These are phyloP conservation scores for Podospora didyma DNA, from an alignment of 495 filamentous ascomycete genomes.

Conservation along the genomic window DNA sequence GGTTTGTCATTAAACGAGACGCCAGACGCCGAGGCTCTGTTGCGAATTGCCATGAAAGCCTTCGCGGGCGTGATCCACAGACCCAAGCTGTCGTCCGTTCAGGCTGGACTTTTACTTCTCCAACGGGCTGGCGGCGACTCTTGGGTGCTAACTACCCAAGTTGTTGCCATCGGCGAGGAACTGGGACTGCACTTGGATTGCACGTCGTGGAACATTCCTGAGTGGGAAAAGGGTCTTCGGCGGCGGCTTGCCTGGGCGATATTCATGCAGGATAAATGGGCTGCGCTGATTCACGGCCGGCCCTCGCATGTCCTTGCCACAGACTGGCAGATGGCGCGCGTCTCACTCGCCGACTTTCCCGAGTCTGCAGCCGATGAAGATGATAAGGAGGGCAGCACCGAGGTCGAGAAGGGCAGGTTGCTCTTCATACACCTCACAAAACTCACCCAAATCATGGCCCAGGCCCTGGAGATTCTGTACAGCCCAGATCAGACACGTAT, in stretches of 20 bases:
- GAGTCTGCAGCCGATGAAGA: conserved; percentile 47
- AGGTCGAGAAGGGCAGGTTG: conserved; percentile 52
- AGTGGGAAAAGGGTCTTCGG: conserved; percentile 67
- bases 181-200: conserved; percentile 71
- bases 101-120: conserved; percentile 70
- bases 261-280: conserved; percentile 77
- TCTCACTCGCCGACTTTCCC: conserved; percentile 58
- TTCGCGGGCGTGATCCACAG: conserved; percentile 60
- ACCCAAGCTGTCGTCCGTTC: conserved; percentile 72
- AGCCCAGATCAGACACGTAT: conserved; percentile 13
- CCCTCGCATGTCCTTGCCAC: conserved; percentile 61
- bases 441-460: conserved; percentile 57
- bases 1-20: conserved; percentile 47
- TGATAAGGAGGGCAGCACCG: conserved; percentile 46
- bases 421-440: conserved; percentile 57
- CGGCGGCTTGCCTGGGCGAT: conserved; percentile 71
- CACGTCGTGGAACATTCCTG: conserved; percentile 63
- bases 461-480: conserved; percentile 59
- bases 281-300: conserved; percentile 61
- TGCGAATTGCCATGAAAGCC: conserved; percentile 60
- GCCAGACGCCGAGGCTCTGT: conserved; percentile 59
- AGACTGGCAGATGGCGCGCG: conserved; percentile 61
- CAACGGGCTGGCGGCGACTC: conserved; percentile 58
- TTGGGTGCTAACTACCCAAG: conserved; percentile 66
- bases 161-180: conserved; percentile 63